Base-by-base conservation (phyloP, 805 yeast species). In the Lipomyces oligophaga region DNA sequence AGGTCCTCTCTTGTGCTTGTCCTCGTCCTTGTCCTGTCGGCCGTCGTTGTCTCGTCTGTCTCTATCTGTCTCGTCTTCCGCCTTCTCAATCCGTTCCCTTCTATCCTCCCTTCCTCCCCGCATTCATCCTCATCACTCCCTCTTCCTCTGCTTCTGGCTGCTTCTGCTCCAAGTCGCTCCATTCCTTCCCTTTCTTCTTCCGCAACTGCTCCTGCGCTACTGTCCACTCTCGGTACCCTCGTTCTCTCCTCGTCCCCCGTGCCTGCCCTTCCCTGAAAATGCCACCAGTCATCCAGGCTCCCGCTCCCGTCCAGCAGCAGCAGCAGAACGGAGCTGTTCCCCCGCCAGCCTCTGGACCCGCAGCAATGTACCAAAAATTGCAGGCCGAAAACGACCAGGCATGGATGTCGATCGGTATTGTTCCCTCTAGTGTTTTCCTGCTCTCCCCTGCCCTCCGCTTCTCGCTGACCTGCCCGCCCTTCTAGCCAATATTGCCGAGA, bases 401-500 rank as follows among this genome's bases (percentile, higher is more conserved):
- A 7, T 57, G 60, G 60, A 42, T 55, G 21, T 54, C 57, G 15
- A 43, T 57, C 34, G 58, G 57, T 41, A 35, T 24, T 21, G 6
- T 5, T 33, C 36, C 5, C 5, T 13, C n/a, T n/a, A n/a, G n/a
- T n/a, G n/a, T n/a, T n/a, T n/a, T n/a, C n/a, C n/a, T n/a, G n/a
- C n/a, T n/a, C 30, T 15, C 21, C 38, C n/a, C 21, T 16, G 5
- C 6, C 19, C 41, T 27, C 34, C 13, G 22, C 20, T 30, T 19
- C 43, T 3, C 22, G 15, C 13, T n/a, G n/a, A n/a, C n/a, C n/a
- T n/a, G n/a, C n/a, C n/a, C n/a, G n/a, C n/a, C n/a, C 88, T 94
- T 16, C 79, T 87, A 45, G 96, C 96, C 18, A 77, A 86, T 6
- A 74, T 88, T 54, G 96, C 97, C 19, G 97, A 90, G 64, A 73